A percentile compares a stretch with the other conserved stretches of the same genome.
Evolutionary conservation across 2,329 filamentous ascomycete species (phyloP).

Genomic region (Acrocalymma vagum): DNA sequence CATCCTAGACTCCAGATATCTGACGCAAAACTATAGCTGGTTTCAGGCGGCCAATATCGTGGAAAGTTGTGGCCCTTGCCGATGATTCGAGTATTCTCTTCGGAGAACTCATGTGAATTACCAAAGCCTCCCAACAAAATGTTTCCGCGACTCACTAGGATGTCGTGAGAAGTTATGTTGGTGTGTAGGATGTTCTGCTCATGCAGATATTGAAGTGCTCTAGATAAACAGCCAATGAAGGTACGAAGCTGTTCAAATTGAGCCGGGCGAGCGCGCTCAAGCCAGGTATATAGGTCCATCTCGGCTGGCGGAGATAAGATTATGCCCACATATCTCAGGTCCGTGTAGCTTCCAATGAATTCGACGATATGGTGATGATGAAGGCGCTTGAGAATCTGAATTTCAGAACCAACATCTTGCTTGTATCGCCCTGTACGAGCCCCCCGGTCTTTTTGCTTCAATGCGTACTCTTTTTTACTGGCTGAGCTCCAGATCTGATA

Average conservation of each 20-base stretch:
- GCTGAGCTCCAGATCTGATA: too few relatives aligned
- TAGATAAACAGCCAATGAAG: conserved; percentile 22
- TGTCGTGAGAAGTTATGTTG: conserved; percentile 25
- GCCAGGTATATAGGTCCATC: too few relatives aligned
- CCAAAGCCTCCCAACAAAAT: conserved; percentile 31
- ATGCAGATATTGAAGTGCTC: conserved; percentile 20
- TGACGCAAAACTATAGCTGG: too few relatives aligned
- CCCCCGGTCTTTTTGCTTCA: too few relatives aligned
- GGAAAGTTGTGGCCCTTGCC: conserved; percentile 18
- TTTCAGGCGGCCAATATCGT: conserved; percentile 31
- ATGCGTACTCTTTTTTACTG: too few relatives aligned
- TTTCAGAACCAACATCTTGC: too few relatives aligned
- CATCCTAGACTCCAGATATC: conserved; percentile 34
- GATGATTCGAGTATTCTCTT: conserved; percentile 19
- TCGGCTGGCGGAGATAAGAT: conserved; percentile 39
- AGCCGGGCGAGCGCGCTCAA: too few relatives aligned
- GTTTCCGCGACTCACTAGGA: conserved; percentile 17
- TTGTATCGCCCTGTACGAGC: too few relatives aligned
- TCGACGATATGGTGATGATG: conserved; percentile 36
- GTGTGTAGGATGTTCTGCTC: conserved; percentile 22
- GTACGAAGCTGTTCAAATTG: too few relatives aligned
- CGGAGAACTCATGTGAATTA: conserved; percentile 19
- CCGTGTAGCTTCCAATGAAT: conserved; percentile 39
- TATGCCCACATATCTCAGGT: conserved; percentile 34
- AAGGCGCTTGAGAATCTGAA: conserved; percentile 31